Evolutionary conservation across 2,329 filamentous ascomycete genomes (phyloP).

Genomic region (Claviceps monticola): DNA sequence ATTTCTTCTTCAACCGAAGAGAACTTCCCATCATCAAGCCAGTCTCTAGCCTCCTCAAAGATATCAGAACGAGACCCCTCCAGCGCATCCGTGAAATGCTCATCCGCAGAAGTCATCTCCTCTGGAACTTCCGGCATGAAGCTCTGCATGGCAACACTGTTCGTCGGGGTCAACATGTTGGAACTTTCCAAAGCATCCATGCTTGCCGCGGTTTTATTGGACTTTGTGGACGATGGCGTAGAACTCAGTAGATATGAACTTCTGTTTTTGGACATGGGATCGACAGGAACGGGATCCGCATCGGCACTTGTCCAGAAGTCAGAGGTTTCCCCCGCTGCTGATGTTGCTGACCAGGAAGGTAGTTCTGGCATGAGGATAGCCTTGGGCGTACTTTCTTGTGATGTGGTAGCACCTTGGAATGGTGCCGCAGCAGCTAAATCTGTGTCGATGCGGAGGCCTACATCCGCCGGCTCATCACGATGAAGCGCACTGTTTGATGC

Average conservation of each 20-base stretch:
- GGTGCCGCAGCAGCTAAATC: conserved; percentile 16
- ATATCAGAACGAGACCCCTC: conserved; percentile 14
- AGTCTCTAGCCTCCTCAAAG: conserved; percentile 9
- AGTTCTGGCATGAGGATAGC: conserved; percentile 29
- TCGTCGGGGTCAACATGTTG: conserved; percentile 14
- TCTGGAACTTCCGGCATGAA: conserved; percentile 14
- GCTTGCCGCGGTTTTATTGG: conserved; percentile 13
- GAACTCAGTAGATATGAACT: conserved; percentile 29
- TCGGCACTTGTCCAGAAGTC: conserved; percentile 8
- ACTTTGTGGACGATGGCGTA: conserved; percentile 21
- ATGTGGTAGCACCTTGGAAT: conserved; percentile 38
- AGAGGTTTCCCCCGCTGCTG: conserved; percentile 3
- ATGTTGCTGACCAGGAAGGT: conserved; percentile 9
- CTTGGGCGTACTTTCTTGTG: conserved; percentile 55
- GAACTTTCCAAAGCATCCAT: conserved; percentile 11
- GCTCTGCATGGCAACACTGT: conserved; percentile 7
- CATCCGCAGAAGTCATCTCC: conserved; percentile 20
- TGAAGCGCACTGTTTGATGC: conserved; percentile 14
- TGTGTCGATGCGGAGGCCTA: conserved; percentile 28
- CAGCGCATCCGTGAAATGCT: conserved; percentile 22
- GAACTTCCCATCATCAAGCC: conserved; percentile 4
- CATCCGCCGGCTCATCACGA: conserved; percentile 9
- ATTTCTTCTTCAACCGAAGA: not conserved
- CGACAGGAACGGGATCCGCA: conserved; percentile 25
- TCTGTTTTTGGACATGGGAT: conserved; percentile 27